These are phyloP conservation scores for Cronartium ribicola DNA, from an alignment of 1,284 basidiomycete genomes.

Conservation along the genomic window DNA sequence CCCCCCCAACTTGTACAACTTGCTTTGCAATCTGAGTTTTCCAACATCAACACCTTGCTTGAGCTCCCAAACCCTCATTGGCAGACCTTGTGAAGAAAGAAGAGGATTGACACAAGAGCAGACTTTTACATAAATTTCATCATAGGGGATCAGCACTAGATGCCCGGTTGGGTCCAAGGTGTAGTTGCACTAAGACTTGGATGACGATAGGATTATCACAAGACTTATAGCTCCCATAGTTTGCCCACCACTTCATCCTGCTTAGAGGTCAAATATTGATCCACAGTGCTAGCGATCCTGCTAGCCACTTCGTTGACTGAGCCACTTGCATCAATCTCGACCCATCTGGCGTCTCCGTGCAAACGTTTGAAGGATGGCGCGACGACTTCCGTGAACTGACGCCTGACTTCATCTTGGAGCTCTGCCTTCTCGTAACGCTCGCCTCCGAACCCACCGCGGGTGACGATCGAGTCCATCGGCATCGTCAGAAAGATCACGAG, in stretches of 20 bases:
- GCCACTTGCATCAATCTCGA: conserved; percentile 63
- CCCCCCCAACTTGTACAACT: too few relatives aligned
- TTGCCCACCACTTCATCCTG: not conserved
- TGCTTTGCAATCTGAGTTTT: too few relatives aligned
- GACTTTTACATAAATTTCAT: too few relatives aligned
- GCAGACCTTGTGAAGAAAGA: too few relatives aligned
- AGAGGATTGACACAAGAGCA: too few relatives aligned
- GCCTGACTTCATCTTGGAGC: conserved; percentile 50
- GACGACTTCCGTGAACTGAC: conserved; percentile 19
- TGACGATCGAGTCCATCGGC: conserved; percentile 56
- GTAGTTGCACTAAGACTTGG: too few relatives aligned
- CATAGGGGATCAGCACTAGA: too few relatives aligned
- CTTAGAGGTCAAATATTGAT: not conserved
- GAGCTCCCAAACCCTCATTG: too few relatives aligned
- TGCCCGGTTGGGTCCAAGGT: too few relatives aligned
- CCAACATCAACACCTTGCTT: too few relatives aligned
- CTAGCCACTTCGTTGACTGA: conserved; percentile 60
- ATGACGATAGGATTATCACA: too few relatives aligned
- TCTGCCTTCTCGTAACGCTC: conserved; percentile 62
- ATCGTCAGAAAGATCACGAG: conserved; percentile 80
- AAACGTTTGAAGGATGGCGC: conserved; percentile 53
- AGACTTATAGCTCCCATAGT: not conserved
- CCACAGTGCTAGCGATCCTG: conserved; percentile 52
- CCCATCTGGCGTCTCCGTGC: conserved; percentile 57
- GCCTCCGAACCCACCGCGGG: conserved; percentile 79